A percentile compares a stretch with the other conserved stretches of the same genome.
Evolutionary conservation across 345 rosid species (phyloP).

Genomic region (Erodium maritimum): DNA sequence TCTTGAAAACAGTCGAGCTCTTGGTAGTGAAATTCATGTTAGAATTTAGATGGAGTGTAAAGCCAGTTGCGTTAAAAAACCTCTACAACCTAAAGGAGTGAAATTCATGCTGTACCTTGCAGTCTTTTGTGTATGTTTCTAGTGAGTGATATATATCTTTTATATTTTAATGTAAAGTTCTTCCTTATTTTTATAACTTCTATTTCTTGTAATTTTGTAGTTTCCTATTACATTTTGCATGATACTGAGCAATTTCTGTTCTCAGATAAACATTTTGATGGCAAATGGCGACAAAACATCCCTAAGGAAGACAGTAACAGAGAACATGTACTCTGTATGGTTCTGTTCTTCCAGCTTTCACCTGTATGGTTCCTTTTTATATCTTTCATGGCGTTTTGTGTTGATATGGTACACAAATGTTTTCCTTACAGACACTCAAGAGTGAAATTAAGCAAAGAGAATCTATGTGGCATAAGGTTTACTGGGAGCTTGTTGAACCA

Average conservation of each 20-base stretch:
- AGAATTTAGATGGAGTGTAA: background rate
- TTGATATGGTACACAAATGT: background rate
- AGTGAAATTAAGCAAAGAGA: constrained; percentile 83
- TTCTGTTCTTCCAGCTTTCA: constrained; percentile 13
- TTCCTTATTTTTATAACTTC: background rate
- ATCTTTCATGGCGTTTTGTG: background rate
- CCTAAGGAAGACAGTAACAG: constrained; percentile 70
- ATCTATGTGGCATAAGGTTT: constrained; percentile 51
- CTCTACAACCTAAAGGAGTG: background rate
- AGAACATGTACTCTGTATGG: constrained; percentile 87
- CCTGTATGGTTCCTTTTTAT: background rate
- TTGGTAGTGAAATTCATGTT: too few species aligned
- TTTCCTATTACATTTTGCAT: constrained; percentile 4
- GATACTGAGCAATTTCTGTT: constrained; percentile 1
- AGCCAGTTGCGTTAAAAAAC: background rate
- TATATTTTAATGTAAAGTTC: background rate
- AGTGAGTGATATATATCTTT: background rate
- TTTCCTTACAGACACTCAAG: constrained; percentile 48
- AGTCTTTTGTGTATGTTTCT: background rate
- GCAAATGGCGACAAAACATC: constrained; percentile 72
- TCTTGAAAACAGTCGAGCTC: too few species aligned
- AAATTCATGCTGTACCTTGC: background rate
- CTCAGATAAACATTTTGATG: constrained; percentile 57
- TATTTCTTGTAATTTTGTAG: background rate
- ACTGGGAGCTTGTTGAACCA: constrained; percentile 95